Conservation (phyloP, 306 rosid species). For the Rosa rugosa region DNA sequence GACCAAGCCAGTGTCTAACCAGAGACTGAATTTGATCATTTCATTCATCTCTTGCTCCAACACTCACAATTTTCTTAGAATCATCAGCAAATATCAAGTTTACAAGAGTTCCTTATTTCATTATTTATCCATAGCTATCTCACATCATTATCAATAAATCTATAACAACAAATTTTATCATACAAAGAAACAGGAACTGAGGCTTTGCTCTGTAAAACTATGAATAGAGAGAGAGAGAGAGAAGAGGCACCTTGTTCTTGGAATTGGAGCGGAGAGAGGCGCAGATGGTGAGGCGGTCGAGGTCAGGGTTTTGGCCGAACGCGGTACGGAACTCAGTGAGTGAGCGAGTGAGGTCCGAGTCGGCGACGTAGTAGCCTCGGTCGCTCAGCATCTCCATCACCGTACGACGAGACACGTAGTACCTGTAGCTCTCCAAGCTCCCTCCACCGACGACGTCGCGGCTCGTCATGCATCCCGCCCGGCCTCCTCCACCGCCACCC, state of each 20-base stretch:
- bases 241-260: conserved; percentile 27
- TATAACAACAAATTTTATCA: no score
- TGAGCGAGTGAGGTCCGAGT: conserved; percentile 33
- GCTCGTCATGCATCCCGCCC: conserved; percentile 12
- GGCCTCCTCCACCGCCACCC: not conserved
- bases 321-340: conserved; percentile 35
- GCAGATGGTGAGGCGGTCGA: conserved; percentile 24
- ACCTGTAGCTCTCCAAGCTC: conserved; percentile 39
- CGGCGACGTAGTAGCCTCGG: conserved; percentile 47
- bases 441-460: not conserved
- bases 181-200: not conserved
- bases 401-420: conserved; percentile 35
- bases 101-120: not conserved
- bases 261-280: conserved; percentile 34
- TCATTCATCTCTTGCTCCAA: not conserved
- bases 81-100: not conserved
- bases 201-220: no score
- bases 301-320: conserved; percentile 39
- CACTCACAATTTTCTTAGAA: not conserved
- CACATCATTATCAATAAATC: not conserved
- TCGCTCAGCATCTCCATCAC: conserved; percentile 48
- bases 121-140: no score
- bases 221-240: no score
- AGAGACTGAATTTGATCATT: not conserved
- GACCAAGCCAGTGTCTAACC: not conserved